Evolutionary conservation across 495 filamentous ascomycete genomes (phyloP).

Genomic region (Penicillium soppii): DNA sequence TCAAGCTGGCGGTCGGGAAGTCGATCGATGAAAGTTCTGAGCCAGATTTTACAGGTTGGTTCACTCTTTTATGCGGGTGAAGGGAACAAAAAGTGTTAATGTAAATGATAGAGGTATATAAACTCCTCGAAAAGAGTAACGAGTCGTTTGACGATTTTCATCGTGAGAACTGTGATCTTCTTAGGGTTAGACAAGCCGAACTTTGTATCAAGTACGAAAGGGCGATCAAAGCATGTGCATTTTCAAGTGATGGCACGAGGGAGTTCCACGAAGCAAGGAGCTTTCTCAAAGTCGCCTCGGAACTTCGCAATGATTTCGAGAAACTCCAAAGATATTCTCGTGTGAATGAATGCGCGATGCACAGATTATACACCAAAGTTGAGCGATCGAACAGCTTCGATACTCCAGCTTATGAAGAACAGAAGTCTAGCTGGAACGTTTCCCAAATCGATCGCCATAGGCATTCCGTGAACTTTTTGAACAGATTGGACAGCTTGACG

Average conservation of each 20-base stretch:
- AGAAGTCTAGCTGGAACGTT: constrained; percentile 1
- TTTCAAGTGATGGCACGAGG: background rate
- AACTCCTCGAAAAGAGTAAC: background rate
- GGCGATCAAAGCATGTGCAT: background rate
- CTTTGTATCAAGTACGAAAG: background rate
- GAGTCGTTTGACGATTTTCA: background rate
- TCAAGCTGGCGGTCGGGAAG: constrained; percentile 3
- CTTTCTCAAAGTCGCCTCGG: background rate
- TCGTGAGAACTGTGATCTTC: background rate
- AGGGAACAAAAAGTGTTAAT: background rate
- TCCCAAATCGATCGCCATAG: background rate
- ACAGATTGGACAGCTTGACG: background rate
- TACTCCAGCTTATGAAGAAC: background rate
- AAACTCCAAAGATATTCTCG: constrained; percentile 12
- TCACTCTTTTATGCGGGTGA: background rate
- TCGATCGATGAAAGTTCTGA: background rate
- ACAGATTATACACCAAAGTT: constrained; percentile 8
- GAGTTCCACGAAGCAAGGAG: background rate
- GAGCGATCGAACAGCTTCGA: background rate
- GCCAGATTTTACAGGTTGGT: constrained; percentile 1
- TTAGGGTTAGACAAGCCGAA: background rate
- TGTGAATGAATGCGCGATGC: constrained; percentile 10
- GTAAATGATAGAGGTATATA: background rate
- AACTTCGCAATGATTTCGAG: constrained; percentile 5
- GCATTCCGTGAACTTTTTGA: background rate